Conservation (phyloP, 352 stramenopile genomes). For the Pythium brachiatum region DNA sequence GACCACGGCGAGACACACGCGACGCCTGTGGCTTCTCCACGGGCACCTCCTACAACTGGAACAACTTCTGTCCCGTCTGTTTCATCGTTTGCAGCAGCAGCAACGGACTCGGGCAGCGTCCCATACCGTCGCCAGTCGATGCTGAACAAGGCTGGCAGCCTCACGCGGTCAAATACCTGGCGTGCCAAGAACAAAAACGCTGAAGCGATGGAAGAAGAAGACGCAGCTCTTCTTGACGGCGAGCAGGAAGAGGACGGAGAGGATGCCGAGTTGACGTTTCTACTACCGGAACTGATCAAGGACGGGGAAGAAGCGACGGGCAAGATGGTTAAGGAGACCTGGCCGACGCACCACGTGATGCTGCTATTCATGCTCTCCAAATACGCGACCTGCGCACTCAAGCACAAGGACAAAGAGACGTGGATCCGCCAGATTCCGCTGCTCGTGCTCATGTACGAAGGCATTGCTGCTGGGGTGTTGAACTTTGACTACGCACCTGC, state of each 20-base stretch:
- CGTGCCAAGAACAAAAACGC: constrained; percentile 16
- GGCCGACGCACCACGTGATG: constrained; percentile 54
- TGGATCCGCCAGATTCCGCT: constrained; percentile 94
- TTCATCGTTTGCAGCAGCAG: neutral
- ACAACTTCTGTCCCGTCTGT: neutral
- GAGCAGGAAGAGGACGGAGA: neutral
- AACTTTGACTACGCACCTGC: constrained; percentile 68
- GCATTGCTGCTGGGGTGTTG: constrained; percentile 48
- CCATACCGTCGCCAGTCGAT: constrained; percentile 24
- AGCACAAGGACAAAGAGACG: constrained; percentile 85
- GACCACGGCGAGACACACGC: neutral
- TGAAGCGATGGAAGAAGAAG: constrained; percentile 9
- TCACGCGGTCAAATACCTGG: constrained; percentile 14
- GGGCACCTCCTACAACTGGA: neutral
- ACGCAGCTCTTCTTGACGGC: neutral
- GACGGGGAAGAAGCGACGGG: constrained; percentile 42
- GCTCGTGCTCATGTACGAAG: constrained; percentile 86
- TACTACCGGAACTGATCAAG: constrained; percentile 44
- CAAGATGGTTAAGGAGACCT: constrained; percentile 42
- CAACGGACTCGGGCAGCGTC: neutral
- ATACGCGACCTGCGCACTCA: constrained; percentile 79
- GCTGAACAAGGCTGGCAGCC: constrained; percentile 10
- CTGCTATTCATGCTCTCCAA: constrained; percentile 80
- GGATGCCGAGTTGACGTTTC: constrained; percentile 43
- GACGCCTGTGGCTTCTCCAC: neutral